A percentile compares a stretch with the other conserved stretches of the same genome.
These are phyloP conservation scores for Barbatosphaeria neglecta DNA, from an alignment of 495 filamentous ascomycete genomes.

Conservation along the genomic window DNA sequence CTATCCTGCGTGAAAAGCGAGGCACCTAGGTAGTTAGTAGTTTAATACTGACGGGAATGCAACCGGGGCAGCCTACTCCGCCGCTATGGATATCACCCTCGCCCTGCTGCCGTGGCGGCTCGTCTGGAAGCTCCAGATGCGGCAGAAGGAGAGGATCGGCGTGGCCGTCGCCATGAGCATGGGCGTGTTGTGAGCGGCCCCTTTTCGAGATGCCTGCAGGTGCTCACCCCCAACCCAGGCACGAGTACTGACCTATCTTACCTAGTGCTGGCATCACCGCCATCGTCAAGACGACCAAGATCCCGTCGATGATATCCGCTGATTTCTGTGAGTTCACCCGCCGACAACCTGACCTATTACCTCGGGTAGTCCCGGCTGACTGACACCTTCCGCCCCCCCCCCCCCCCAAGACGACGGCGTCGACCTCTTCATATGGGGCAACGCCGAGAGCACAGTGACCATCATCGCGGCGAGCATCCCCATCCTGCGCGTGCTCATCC, in stretches of 20 bases:
- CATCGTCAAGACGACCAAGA: slow-evolving; percentile 12
- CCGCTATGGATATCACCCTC: slow-evolving; percentile 14
- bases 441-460: slow-evolving; percentile 15
- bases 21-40: neutral
- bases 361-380: slow-evolving; percentile 2
- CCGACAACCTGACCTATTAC: slow-evolving; percentile 16
- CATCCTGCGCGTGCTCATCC: slow-evolving; percentile 16
- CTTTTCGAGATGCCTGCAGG: neutral
- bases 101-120: slow-evolving; percentile 17
- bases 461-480: slow-evolving; percentile 25
- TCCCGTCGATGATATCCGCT: slow-evolving; percentile 3
- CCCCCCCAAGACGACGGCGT: slow-evolving; percentile 10
- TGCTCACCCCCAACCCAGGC: neutral
- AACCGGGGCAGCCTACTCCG: slow-evolving; percentile 11
- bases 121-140: slow-evolving; percentile 12
- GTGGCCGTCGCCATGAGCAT: slow-evolving; percentile 20
- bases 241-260: neutral
- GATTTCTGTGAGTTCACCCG: neutral
- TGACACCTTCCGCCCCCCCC: neutral
- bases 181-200: slow-evolving; percentile 14
- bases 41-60: slow-evolving; percentile 2
- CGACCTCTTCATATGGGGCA: slow-evolving; percentile 13
- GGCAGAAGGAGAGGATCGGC: slow-evolving; percentile 17
- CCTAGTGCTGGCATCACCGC: slow-evolving; percentile 18
- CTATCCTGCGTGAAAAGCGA: neutral